Percentiles rank a stretch among this genome's conserved stretches.
Conservation (phyloP, 2,329 filamentous ascomycete species). For the Knufia petricola region DNA sequence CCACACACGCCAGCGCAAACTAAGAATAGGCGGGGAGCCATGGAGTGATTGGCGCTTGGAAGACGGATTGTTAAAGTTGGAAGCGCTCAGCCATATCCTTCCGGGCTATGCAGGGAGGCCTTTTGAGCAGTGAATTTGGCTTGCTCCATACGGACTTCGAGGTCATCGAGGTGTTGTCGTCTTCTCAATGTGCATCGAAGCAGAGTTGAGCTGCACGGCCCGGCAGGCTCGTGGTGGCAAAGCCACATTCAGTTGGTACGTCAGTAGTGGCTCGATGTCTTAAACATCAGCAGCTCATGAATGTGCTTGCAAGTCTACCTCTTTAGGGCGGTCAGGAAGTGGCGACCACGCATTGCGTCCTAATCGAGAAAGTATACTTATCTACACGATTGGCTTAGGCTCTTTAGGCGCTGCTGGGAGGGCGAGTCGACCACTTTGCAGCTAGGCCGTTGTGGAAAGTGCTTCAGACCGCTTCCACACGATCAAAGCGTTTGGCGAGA, state of each 20-base stretch:
- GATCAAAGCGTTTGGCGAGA: not conserved
- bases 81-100: not conserved
- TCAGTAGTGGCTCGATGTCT: not conserved
- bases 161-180: no score
- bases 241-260: not conserved
- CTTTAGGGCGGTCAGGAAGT: conserved; percentile 4
- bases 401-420: no score
- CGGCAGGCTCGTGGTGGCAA: no score
- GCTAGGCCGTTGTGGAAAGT: not conserved
- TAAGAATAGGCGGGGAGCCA: conserved; percentile 4
- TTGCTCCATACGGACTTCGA: no score
- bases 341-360: not conserved
- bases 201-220: no score
- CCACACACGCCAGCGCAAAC: conserved; percentile 1
- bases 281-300: not conserved
- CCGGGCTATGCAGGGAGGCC: conserved; percentile 2
- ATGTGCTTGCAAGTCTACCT: not conserved
- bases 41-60: not conserved
- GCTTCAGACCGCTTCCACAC: not conserved
- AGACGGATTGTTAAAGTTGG: not conserved
- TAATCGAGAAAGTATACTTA: not conserved
- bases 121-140: not conserved
- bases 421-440: not conserved
- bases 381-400: not conserved
- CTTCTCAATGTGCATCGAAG: no score